Evolutionary conservation across 495 filamentous ascomycete genomes (phyloP), one percentile per base, ranked within the genome.

Genomic region (Talaromyces borbonicus): DNA sequence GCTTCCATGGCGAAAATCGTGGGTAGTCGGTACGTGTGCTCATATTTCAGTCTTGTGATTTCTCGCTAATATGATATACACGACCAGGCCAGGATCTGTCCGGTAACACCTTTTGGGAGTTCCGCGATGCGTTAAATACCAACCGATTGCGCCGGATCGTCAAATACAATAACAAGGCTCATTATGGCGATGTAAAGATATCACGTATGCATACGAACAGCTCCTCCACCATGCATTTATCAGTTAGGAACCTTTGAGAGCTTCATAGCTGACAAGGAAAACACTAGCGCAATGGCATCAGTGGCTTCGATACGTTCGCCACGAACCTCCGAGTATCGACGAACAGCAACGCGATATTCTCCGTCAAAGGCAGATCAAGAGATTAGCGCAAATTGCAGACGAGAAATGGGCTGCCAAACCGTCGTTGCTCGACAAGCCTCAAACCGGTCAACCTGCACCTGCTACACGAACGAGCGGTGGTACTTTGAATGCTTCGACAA

Each of bases 91-190:
- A 76, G 49, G 92, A 98, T 63, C 79, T 96, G 24, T 53, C 76
- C 29, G 88, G 88, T 16, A 97, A 96, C 65, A 95, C 89, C 19
- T 98, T 80, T 66, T 97, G 90, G 87, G 87, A 94, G 58, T 90
- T 95, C 68, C 80, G 78, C 49, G 79, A 87, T 54, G 62, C 69
- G 4, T 52, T 81, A 6, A 72, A 75, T 51, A 57, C 87, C 48
- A 57, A 62, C 14, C 70, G 73, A 15, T 61, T 63, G 30, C 62
- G 79, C 15, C 66, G 74, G 29, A 93, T 95, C 24, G 83, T 93
- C n/a, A 68, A 80, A 48, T 85, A 68, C 26, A 62, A 68, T 14
- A 66, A 69, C 0, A 68, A 69, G 40, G 77, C 75, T 1, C 83
- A 86, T 53, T 77, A 75, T 59, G 72, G 69, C 54, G 82, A 90